Base-by-base conservation (phyloP, 768 basidiomycete genomes). In the Podaxis sp. region DNA sequence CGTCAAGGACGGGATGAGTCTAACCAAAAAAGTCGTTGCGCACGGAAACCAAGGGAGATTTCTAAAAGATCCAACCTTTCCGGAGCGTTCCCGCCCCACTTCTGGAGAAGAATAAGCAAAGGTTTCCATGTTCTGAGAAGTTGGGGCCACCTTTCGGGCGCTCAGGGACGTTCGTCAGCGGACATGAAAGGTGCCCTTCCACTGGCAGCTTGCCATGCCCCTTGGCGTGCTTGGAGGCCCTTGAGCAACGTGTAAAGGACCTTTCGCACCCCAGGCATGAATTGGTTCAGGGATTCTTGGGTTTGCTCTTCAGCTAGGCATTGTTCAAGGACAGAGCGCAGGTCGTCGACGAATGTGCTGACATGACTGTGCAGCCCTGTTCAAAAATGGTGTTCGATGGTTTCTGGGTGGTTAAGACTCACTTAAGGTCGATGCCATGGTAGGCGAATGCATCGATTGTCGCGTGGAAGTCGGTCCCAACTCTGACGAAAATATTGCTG, bases 391-490 rank as follows among this genome's bases (percentile, higher is more conserved):
- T 33, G 51, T 15, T 44, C 22, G 5, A 56, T 12, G 50, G 7
- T 6, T n/a, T 24, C 13, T 15, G 48, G 24, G 28, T 26, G 30
- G 8, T 28, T 2, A 57, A 26, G 48, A 77, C 86, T 71, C 66
- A 94, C 96, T 82, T 87, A 68, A 95, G 85, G 64, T 88, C 83
- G 65, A 99, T 92, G 44, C 84, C 81, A 67, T 89, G 84, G 37
- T 80, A 77, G 10, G 84, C 81, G 70, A 99, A 97, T 0, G 94
- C 91, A 41, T 76, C 80, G 22, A 93, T 84, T 46, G 88, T 88
- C 2, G 82, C 75, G 73, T 95, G 95, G 79, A 97, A 96, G 67
- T 95, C 90, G 70, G 90, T 90, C 49, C 94, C 95, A 15, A 97
- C 84, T 67, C 87, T 84, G 58, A 99, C 91, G 73, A 95, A 99